Percentiles rank a stretch among this genome's conserved stretches.
phyloP scores from a whole-genome alignment of 2,329 filamentous ascomycete genomes.

The Colletotrichum sublineola region DNA sequence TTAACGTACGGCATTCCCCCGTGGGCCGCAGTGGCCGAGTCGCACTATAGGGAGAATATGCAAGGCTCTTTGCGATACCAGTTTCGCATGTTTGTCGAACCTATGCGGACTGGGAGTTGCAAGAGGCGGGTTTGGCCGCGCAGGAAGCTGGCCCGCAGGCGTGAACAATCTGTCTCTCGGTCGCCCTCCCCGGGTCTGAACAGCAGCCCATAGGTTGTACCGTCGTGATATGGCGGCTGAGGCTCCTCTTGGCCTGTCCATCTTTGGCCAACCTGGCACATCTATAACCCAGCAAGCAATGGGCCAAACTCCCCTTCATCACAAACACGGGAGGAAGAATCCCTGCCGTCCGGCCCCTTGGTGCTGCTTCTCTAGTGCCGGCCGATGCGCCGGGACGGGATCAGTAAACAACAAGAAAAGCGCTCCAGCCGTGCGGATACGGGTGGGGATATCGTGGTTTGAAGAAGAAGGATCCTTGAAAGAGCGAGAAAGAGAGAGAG shows the following conservation, averaged over 20 bases:
- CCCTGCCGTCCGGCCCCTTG: conserved; percentile 6
- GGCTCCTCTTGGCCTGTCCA: neutral
- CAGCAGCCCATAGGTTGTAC: conserved; percentile 5
- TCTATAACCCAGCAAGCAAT: neutral
- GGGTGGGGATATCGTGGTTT: conserved; percentile 15
- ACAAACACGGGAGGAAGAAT: neutral
- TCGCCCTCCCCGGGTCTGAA: neutral
- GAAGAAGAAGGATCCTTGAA: conserved; percentile 10
- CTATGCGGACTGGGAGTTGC: neutral
- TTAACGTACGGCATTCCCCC: conserved; percentile 29
- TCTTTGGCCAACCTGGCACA: neutral
- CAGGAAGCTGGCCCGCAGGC: conserved; percentile 2
- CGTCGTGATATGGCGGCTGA: conserved; percentile 17
- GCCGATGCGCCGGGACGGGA: conserved; percentile 23
- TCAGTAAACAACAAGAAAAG: conserved; percentile 1
- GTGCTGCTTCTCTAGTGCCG: conserved; percentile 17
- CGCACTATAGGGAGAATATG: conserved; percentile 12
- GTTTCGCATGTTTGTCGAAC: conserved; percentile 3
- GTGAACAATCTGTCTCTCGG: neutral
- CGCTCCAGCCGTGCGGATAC: conserved; percentile 8
- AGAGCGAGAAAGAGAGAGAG: neutral
- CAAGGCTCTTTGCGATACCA: conserved; percentile 23
- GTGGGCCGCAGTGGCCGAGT: conserved; percentile 21
- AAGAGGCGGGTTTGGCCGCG: neutral
- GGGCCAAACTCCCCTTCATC: conserved; percentile 5